Percentiles rank a stretch among this genome's conserved stretches.
These are phyloP conservation scores for Cercospora berteroae DNA, from an alignment of 2,329 filamentous ascomycete species.

Conservation along the genomic window DNA sequence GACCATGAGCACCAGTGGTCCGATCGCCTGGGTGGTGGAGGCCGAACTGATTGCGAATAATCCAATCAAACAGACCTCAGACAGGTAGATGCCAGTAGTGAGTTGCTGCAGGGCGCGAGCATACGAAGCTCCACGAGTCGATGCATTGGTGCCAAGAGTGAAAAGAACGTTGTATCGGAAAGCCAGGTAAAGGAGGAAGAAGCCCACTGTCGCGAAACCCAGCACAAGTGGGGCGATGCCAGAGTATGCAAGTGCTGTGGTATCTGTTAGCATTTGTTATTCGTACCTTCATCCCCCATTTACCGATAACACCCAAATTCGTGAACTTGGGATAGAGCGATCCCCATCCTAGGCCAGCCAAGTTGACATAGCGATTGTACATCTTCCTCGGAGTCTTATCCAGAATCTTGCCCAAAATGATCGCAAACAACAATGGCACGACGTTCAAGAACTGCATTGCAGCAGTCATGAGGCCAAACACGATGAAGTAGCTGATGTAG, in stretches of 20 bases:
- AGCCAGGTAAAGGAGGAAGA: constrained; percentile 46
- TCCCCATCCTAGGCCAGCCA: constrained; percentile 45
- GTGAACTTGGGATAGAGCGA: constrained; percentile 45
- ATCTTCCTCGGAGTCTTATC: constrained; percentile 47
- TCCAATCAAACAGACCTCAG: constrained; percentile 47
- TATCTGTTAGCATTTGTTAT: no score
- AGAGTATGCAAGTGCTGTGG: constrained; percentile 48
- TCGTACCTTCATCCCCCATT: no score
- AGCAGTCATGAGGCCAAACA: constrained; percentile 35
- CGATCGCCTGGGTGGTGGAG: constrained; percentile 35
- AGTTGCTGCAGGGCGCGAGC: constrained; percentile 46
- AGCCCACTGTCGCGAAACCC: constrained; percentile 45
- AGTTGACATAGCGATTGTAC: constrained; percentile 44
- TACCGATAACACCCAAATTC: constrained; percentile 41
- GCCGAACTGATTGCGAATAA: constrained; percentile 44
- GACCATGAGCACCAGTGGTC: constrained; percentile 44
- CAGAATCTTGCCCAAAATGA: constrained; percentile 34
- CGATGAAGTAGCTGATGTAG: constrained; percentile 40
- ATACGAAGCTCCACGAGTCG: constrained; percentile 46
- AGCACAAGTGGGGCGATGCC: constrained; percentile 48
- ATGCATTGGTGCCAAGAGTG: constrained; percentile 45
- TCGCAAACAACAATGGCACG: constrained; percentile 31
- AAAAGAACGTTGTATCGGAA: constrained; percentile 52
- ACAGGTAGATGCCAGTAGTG: constrained; percentile 46
- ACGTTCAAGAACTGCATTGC: constrained; percentile 33